Conservation (phyloP, 768 basidiomycete species). For the Trametes villosa region DNA sequence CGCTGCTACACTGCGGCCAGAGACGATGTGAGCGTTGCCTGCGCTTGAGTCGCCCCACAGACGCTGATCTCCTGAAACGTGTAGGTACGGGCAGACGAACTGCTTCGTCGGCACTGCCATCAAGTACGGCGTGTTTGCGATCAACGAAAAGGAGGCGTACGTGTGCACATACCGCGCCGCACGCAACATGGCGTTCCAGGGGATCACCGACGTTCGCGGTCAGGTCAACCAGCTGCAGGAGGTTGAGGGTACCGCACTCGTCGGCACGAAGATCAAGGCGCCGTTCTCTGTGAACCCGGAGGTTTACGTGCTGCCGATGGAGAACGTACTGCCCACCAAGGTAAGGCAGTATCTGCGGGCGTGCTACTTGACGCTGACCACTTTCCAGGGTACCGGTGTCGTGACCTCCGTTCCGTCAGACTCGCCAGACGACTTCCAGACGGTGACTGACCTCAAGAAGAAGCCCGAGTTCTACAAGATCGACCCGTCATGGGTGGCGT, state of each 20-base stretch:
- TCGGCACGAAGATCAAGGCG: slow-evolving; percentile 90
- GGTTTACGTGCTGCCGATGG: slow-evolving; percentile 98
- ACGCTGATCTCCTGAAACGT: not conserved
- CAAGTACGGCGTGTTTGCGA: slow-evolving; percentile 92
- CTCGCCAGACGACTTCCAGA: slow-evolving; percentile 95
- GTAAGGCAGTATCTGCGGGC: slow-evolving; percentile 38
- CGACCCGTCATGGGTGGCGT: slow-evolving; percentile 81
- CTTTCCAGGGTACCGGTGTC: slow-evolving; percentile 87
- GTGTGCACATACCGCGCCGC: slow-evolving; percentile 88
- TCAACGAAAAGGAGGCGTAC: slow-evolving; percentile 86
- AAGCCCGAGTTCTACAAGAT: slow-evolving; percentile 98
- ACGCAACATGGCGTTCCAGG: slow-evolving; percentile 98
- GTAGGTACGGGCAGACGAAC: slow-evolving; percentile 96
- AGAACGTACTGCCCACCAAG: slow-evolving; percentile 94
- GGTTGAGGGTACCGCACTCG: slow-evolving; percentile 75
- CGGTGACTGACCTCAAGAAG: slow-evolving; percentile 88
- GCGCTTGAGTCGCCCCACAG: not conserved
- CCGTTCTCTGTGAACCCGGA: slow-evolving; percentile 82
- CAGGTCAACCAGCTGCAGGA: slow-evolving; percentile 74
- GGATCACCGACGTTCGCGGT: slow-evolving; percentile 72
- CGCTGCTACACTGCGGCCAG: slow-evolving; percentile 94
- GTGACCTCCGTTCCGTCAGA: slow-evolving; percentile 98
- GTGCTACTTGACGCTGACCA: not conserved
- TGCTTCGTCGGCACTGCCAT: slow-evolving; percentile 91
- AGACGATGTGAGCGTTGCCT: slow-evolving; percentile 80